Percentiles rank a stretch among this genome's conserved stretches.
Conservation (phyloP, 176 grass and related monocot species). For the Miscanthus lutarioriparius region DNA sequence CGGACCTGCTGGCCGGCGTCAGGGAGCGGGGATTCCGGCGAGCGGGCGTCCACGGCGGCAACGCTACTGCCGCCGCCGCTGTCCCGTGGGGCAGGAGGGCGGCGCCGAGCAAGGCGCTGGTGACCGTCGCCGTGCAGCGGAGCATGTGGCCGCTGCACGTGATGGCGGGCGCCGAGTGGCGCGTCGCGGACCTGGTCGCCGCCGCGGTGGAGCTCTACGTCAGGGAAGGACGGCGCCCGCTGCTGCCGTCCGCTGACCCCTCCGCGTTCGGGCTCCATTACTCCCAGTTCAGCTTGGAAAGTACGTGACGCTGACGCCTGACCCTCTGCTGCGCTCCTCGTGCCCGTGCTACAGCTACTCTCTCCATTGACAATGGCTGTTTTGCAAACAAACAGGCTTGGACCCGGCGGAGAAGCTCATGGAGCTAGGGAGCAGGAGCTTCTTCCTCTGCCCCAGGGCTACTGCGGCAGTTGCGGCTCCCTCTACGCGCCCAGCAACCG, state of each 20-base stretch:
- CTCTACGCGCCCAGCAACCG: slow-evolving; percentile 21
- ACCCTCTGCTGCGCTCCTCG: neutral
- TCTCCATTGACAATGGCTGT: slow-evolving; percentile 1
- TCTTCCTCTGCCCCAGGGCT: slow-evolving; percentile 72
- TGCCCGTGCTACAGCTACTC: too few relatives aligned
- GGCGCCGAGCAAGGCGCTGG: slow-evolving; percentile 61
- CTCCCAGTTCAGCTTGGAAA: slow-evolving; percentile 81
- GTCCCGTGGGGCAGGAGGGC: slow-evolving; percentile 28
- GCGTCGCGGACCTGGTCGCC: slow-evolving; percentile 55
- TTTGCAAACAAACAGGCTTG: slow-evolving; percentile 48
- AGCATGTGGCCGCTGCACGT: slow-evolving; percentile 81
- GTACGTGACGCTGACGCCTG: slow-evolving; percentile 44
- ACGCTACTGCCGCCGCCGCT: neutral
- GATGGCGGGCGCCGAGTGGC: slow-evolving; percentile 67
- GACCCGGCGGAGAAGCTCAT: slow-evolving; percentile 57
- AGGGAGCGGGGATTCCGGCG: slow-evolving; percentile 1
- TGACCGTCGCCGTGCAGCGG: slow-evolving; percentile 64
- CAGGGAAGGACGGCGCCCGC: slow-evolving; percentile 55
- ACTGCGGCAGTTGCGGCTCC: neutral
- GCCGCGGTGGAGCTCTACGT: slow-evolving; percentile 59
- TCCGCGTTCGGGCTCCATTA: slow-evolving; percentile 59
- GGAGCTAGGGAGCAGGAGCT: slow-evolving; percentile 65
- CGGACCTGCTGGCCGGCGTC: slow-evolving; percentile 44
- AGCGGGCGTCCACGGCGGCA: neutral
- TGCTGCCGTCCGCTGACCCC: slow-evolving; percentile 42